Evolutionary conservation across 306 rosid species (phyloP), one percentile per base, ranked within the genome.

Genomic region (Oemleria cerasiformis): DNA sequence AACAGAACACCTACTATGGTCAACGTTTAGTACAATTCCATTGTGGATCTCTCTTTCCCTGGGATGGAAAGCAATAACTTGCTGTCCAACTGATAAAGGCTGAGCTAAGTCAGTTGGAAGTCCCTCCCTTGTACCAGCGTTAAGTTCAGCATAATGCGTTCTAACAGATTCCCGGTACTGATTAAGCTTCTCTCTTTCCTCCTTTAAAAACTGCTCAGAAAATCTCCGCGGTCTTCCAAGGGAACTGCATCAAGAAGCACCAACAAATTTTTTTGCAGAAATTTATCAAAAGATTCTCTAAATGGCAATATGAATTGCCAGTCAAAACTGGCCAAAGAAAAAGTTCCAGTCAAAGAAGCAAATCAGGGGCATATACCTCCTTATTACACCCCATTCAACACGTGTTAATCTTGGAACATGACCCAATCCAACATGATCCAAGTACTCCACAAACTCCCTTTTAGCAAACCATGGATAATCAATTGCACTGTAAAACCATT

Each of bases 381-480:
- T 83, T 74, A 94, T 89, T 69, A 94, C 99, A 66, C 95, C 91
- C 99, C 99, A 94, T 82, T 94, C 99, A 66, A 91, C 92, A 67
- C 91, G 92, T 80, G 95, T 89, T 89, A 94, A 81, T 82, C 97
- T 88, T 62, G 96, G 88, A 86, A 91, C 89, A 82, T 89, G 95
- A 77, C 96, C 99, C 75, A 94, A 78, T 79, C 97, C 99, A 80
- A 91, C 97, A 21, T 94, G 97, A 78, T 88, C 83, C 74, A 94
- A 83, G 92, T 91, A 94, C 78, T 94, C 98, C 67, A 83, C 78
- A 71, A 94, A 94, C 86, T 94, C 98, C 77, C 87, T 86, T 82
- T 91, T 94, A 9, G 96, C 88, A 80, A 94, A 94, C 99, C 99
- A 94, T 39, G 95, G 99, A 78, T 82, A 91, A 84, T 94, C 99